Conservation (phyloP, 208 protist genomes). For the Trichomonas tenax region DNA sequence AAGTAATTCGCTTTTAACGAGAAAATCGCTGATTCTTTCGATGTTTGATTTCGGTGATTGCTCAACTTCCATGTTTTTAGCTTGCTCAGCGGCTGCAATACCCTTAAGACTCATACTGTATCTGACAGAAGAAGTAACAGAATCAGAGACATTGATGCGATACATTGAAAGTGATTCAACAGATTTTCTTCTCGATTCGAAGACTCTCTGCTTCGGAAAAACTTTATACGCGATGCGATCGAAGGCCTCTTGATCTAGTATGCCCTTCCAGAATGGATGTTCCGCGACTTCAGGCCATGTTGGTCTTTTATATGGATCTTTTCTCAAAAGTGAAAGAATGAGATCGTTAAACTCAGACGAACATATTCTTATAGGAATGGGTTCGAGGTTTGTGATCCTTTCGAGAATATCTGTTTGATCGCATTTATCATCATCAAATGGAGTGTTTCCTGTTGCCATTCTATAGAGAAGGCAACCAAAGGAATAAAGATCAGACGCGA, state of each 20-base stretch:
- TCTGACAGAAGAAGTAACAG: not conserved
- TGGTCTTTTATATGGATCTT: constrained; percentile 10
- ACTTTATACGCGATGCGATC: not conserved
- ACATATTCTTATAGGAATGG: not conserved
- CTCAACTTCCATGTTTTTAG: not conserved
- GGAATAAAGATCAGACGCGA: not conserved
- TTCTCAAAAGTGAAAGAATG: not conserved
- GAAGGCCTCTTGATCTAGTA: not conserved
- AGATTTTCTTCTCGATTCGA: not conserved
- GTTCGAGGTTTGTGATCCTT: not conserved
- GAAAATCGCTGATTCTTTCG: not conserved
- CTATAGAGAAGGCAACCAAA: not conserved
- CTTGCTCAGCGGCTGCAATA: not conserved
- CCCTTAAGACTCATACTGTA: not conserved
- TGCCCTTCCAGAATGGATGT: not conserved
- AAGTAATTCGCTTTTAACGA: not conserved
- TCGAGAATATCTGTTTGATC: not conserved
- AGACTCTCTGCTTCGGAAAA: not conserved
- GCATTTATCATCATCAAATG: not conserved
- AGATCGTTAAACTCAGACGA: not conserved
- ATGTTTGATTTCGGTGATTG: not conserved
- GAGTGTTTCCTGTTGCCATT: not conserved
- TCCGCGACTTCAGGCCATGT: not conserved
- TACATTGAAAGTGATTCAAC: not conserved
- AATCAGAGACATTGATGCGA: not conserved